Conservation (phyloP, 768 basidiomycete genomes). For the Floccularia luteovirens region DNA sequence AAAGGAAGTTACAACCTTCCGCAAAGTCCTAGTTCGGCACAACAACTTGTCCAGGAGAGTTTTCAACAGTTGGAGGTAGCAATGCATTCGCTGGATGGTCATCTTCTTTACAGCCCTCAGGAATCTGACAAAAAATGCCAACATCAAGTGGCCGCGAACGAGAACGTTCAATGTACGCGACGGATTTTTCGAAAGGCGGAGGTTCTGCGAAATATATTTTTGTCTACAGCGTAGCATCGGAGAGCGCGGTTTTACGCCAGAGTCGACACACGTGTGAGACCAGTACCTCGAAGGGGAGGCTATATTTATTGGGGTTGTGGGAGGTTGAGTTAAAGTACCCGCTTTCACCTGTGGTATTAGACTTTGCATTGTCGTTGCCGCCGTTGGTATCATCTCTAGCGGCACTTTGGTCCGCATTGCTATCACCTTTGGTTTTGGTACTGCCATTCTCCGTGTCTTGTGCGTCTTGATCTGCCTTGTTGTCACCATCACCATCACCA, state of each 20-base stretch:
- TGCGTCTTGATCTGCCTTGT: conserved; percentile 15
- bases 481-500: conserved; percentile 9
- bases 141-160: conserved; percentile 35
- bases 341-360: conserved; percentile 13
- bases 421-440: conserved; percentile 5
- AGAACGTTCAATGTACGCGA: conserved; percentile 32
- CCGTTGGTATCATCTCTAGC: conserved; percentile 8
- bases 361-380: too few relatives aligned
- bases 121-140: conserved; percentile 21
- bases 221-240: conserved; percentile 38
- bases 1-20: too few relatives aligned
- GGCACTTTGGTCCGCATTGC: conserved; percentile 12
- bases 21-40: too few relatives aligned
- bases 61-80: too few relatives aligned
- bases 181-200: conserved; percentile 24
- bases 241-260: conserved; percentile 34
- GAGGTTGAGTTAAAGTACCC: conserved; percentile 1
- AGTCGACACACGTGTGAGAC: conserved; percentile 40
- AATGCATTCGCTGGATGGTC: too few relatives aligned
- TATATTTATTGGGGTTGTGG: background rate
- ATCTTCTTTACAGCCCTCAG: too few relatives aligned
- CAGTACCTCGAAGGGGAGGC: conserved; percentile 23
- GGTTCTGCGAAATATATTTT: conserved; percentile 19
- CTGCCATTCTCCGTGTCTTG: conserved; percentile 10
- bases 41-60: too few relatives aligned